Evolutionary conservation across 2,329 filamentous ascomycete species (phyloP).

Genomic region (Immersiporthe knoxdaviesiana): DNA sequence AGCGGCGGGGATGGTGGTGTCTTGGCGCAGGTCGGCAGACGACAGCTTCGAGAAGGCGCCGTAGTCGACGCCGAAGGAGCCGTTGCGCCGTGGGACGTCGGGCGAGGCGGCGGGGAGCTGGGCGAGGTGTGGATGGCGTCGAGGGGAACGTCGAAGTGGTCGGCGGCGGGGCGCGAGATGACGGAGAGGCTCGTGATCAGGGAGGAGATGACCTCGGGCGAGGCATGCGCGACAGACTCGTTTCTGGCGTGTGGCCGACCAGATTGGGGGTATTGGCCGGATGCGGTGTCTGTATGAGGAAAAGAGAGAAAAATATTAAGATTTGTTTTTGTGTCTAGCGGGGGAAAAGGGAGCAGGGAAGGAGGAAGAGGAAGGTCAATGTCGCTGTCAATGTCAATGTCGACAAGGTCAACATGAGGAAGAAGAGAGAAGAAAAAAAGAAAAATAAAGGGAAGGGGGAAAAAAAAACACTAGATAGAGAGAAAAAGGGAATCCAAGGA

Average conservation of each 20-base stretch:
- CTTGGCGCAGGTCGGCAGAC: conserved; percentile 52
- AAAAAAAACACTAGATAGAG: too few species aligned
- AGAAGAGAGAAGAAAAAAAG: not conserved
- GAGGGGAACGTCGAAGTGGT: conserved; percentile 67
- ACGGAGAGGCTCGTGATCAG: conserved; percentile 72
- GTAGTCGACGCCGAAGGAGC: conserved; percentile 75
- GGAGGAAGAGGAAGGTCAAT: not conserved
- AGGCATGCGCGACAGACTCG: conserved; percentile 48
- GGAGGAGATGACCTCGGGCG: conserved; percentile 71
- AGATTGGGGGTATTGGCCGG: conserved; percentile 18
- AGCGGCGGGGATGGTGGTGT: conserved; percentile 23
- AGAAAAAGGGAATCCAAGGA: too few species aligned
- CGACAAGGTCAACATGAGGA: too few species aligned
- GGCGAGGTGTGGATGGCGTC: conserved; percentile 40
- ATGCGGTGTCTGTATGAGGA: conserved; percentile 23
- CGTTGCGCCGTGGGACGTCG: conserved; percentile 45
- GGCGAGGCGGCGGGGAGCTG: conserved; percentile 25
- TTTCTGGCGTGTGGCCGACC: conserved; percentile 18
- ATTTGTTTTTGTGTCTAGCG: conserved; percentile 25
- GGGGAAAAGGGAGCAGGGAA: not conserved
- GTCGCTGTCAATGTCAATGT: too few species aligned
- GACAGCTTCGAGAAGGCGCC: conserved; percentile 62
- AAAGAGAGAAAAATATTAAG: conserved; percentile 10
- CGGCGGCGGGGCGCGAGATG: conserved; percentile 68
- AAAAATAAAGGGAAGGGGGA: not conserved